Evolutionary conservation across 2,329 filamentous ascomycete genomes (phyloP).

Genomic region (Samsoniella hepiali): DNA sequence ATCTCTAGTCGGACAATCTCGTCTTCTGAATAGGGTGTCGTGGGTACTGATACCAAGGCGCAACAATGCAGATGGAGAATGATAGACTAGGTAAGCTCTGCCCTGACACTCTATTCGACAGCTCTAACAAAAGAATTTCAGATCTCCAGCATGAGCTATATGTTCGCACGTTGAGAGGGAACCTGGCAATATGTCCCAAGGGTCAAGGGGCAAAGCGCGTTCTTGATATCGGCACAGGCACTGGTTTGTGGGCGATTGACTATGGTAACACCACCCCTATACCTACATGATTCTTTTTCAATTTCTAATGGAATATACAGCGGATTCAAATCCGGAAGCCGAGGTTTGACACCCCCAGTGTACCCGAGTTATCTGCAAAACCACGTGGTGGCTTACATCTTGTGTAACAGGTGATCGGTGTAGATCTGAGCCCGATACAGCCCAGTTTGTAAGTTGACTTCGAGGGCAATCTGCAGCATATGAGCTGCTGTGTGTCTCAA

Average conservation of each 20-base stretch:
- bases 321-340: slow-evolving; percentile 31
- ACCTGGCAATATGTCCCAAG: slow-evolving; percentile 29
- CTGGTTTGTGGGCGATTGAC: slow-evolving; percentile 45
- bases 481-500: too few relatives aligned
- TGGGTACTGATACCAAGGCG: too few relatives aligned
- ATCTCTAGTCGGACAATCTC: neutral
- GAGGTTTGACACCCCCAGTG: slow-evolving; percentile 22
- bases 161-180: slow-evolving; percentile 31
- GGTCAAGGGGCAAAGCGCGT: slow-evolving; percentile 24
- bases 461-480: neutral
- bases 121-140: neutral
- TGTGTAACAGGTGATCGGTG: slow-evolving; percentile 32
- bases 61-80: neutral
- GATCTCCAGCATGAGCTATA: slow-evolving; percentile 36
- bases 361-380: fast-evolving
- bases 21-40: too few relatives aligned
- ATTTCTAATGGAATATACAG: slow-evolving; percentile 22
- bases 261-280: slow-evolving; percentile 29
- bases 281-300: neutral
- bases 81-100: neutral
- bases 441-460: slow-evolving; percentile 30
- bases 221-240: slow-evolving; percentile 49
- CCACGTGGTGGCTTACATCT: neutral
- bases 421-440: slow-evolving; percentile 44
- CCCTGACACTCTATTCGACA: neutral